Conservation (phyloP, 257 asterid genomes). For the Fraxinus excelsior region DNA sequence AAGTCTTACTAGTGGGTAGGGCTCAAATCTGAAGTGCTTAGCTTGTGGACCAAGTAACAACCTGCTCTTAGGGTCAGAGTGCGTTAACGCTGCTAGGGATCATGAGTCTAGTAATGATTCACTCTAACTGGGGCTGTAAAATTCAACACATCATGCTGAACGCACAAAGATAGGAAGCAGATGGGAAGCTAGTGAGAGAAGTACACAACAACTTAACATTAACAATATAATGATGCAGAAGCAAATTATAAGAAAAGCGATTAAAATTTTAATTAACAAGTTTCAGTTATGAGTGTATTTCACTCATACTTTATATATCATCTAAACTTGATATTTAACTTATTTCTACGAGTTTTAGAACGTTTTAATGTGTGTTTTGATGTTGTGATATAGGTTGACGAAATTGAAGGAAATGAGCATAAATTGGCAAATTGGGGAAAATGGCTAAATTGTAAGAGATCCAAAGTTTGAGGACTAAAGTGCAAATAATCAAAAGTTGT, state of each 20-base stretch:
- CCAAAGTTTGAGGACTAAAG: too few relatives aligned
- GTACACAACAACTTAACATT: not conserved
- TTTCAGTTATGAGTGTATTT: not conserved
- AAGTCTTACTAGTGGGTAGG: not conserved
- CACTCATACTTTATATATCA: too few relatives aligned
- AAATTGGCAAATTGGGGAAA: too few relatives aligned
- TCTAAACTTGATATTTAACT: too few relatives aligned
- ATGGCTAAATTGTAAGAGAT: too few relatives aligned
- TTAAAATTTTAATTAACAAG: too few relatives aligned
- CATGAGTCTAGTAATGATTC: not conserved
- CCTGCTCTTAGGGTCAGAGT: not conserved
- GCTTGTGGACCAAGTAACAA: not conserved
- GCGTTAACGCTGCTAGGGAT: not conserved
- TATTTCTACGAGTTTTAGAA: too few relatives aligned
- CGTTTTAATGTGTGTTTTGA: too few relatives aligned
- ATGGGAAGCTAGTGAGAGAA: not conserved
- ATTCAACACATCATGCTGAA: not conserved
- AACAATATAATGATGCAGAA: not conserved
- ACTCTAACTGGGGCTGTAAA: not conserved
- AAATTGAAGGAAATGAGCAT: too few relatives aligned
- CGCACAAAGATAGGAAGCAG: not conserved
- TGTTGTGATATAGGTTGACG: too few relatives aligned
- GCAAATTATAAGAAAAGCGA: not conserved
- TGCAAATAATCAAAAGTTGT: too few relatives aligned
- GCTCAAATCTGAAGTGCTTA: not conserved